Base-by-base conservation (phyloP, 495 filamentous ascomycete genomes). In the Parmelia sp. region DNA sequence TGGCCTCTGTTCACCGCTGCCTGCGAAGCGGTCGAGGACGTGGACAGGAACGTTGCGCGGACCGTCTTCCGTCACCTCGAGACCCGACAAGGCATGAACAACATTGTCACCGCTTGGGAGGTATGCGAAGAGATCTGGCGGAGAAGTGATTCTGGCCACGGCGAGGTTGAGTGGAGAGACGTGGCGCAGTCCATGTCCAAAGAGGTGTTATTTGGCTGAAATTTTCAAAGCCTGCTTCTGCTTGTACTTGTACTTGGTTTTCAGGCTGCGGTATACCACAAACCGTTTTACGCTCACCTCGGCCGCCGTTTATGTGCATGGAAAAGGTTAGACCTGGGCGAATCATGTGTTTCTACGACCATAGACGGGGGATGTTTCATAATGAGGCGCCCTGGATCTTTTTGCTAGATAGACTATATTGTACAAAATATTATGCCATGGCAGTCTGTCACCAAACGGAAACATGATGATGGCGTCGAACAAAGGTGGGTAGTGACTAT, bases 1-100 rank as follows among this genome's bases (percentile, higher is more conserved):
- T 87, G 84, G 84, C 84, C 84, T 19, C 73, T 87, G 12, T 87
- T 86, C 65, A 83, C 80, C 21, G 80, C 81, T 3, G 76, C 81
- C 1, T 85, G 83, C 67, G 84, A 87, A 69, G 83, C 83, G 1
- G 68, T 77, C 15, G 66, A 72, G 31, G 70, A 71, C 36, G 71
- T 67, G 42, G 73, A 74, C 67, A 56, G 73, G 25, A 69, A 74
- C 58, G 71, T 84, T 12, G 80, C 83, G 2, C 66, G 71, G 19
- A 71, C 70, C 31, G 79, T 80, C 4, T 86, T 85, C 64, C 69
- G 65, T 1, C 79, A 78, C 40, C 74, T 83, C 1, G 77, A 79
- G 37, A 75, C 71, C 61, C 66, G 83, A 36, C 84, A 86, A 66
- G 83, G 83, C 36, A 86, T 86, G 84, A 80, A 74, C 63, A 86